Conservation (phyloP, 2,329 filamentous ascomycete genomes). For the Aspergillus viridinutans region DNA sequence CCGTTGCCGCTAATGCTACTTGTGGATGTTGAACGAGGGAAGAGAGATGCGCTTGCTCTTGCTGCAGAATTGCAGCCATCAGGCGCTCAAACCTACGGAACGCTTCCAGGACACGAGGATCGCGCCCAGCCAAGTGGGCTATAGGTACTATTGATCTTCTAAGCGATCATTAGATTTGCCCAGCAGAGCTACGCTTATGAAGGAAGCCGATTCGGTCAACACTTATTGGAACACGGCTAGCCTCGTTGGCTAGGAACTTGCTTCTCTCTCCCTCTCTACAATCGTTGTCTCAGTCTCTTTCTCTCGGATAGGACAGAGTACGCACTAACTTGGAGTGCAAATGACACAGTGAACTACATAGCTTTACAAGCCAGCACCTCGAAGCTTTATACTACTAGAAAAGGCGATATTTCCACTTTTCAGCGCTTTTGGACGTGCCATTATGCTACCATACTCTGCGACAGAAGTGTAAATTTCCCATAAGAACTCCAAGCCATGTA, state of each 20-base stretch:
- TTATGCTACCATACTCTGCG: neutral
- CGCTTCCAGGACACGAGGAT: conserved; percentile 11
- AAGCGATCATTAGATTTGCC: neutral
- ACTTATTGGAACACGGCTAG: no score
- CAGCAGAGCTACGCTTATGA: neutral
- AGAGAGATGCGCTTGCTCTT: conserved; percentile 62
- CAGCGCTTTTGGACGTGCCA: neutral
- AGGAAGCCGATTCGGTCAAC: neutral
- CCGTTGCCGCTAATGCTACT: conserved; percentile 81
- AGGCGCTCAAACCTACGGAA: conserved; percentile 22
- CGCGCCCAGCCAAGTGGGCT: neutral
- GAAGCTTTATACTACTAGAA: neutral
- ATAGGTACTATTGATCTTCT: neutral
- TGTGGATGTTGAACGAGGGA: conserved; percentile 78
- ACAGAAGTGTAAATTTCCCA: no score
- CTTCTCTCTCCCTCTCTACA: no score
- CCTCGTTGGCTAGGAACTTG: no score
- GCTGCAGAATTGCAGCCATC: conserved; percentile 46
- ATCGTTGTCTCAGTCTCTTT: neutral
- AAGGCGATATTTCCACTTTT: neutral
- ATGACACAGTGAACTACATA: neutral
- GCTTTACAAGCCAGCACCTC: neutral
- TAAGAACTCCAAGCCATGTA: neutral
- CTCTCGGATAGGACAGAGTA: neutral
- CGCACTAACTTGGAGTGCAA: neutral